Evolutionary conservation across 495 filamentous ascomycete genomes (phyloP).

Genomic region (Chaetomidium leptoderma): DNA sequence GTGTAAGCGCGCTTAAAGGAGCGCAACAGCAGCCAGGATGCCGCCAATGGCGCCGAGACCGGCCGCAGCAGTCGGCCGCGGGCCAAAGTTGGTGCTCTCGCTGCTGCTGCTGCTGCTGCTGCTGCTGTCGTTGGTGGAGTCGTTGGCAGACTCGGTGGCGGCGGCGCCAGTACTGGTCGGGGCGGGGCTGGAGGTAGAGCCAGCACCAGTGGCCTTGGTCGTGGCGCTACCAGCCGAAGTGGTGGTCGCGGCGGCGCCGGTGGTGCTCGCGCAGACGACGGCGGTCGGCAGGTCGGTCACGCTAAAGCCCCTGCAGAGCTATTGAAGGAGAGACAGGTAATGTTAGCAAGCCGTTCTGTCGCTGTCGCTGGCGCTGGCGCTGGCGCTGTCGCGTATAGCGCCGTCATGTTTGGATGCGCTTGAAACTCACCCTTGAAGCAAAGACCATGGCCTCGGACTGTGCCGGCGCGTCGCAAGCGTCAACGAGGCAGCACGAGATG

Average conservation of each 20-base stretch:
- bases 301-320: slow-evolving; percentile 35
- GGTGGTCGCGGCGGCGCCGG: slow-evolving; percentile 28
- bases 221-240: slow-evolving; percentile 15
- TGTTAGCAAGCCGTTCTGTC: background rate
- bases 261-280: slow-evolving; percentile 25
- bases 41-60: slow-evolving; percentile 34
- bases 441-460: slow-evolving; percentile 43
- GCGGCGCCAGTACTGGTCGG: slow-evolving; percentile 2
- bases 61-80: slow-evolving; percentile 27
- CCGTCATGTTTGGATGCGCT: background rate
- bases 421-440: slow-evolving; percentile 25
- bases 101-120: slow-evolving; percentile 10
- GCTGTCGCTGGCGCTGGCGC: background rate
- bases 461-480: slow-evolving; percentile 50
- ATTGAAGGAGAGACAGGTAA: background rate
- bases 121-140: slow-evolving; percentile 15
- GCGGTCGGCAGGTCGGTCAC: slow-evolving; percentile 36
- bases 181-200: slow-evolving; percentile 21
- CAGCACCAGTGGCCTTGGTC: slow-evolving; percentile 21
- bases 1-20: slow-evolving; percentile 23
- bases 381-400: background rate
- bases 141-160: slow-evolving; percentile 22
- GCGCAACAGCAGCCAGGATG: slow-evolving; percentile 29
- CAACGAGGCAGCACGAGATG: slow-evolving; percentile 64
- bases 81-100: slow-evolving; percentile 24